Conservation (phyloP, 148 eudicot species). For the Camellia japonica region DNA sequence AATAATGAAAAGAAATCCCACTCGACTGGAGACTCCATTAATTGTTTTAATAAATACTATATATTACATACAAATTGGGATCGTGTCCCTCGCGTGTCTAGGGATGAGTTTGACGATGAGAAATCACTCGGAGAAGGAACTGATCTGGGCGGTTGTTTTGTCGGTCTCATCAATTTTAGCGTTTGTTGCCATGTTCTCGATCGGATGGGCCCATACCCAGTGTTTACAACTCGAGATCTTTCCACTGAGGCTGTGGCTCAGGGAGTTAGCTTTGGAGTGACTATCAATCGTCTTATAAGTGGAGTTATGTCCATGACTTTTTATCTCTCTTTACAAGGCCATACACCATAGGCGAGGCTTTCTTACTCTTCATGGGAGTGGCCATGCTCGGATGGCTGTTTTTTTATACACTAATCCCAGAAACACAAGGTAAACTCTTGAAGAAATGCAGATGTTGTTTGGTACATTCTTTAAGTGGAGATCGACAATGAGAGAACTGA, state of each 20-base stretch:
- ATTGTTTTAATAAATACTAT: too few species aligned
- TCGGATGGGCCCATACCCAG: conserved; percentile 35
- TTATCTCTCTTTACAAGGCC: conserved; percentile 39
- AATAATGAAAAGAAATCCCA: too few species aligned
- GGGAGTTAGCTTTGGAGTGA: conserved; percentile 53
- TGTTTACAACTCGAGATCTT: conserved; percentile 33
- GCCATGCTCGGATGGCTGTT: background rate
- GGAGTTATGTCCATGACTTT: conserved; percentile 52
- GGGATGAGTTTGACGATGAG: conserved; percentile 20
- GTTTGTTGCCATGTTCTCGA: conserved; percentile 26
- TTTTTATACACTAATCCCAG: conserved; percentile 26
- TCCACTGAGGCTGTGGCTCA: conserved; percentile 37
- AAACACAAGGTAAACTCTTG: conserved; percentile 60
- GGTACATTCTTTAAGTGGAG: conserved; percentile 45
- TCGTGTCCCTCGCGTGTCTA: conserved; percentile 8
- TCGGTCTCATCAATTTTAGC: conserved; percentile 6
- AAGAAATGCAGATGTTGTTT: conserved; percentile 56
- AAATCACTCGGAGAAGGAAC: conserved; percentile 5
- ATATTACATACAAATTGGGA: too few species aligned
- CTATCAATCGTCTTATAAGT: conserved; percentile 50
- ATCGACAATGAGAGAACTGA: conserved; percentile 13
- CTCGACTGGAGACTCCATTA: too few species aligned
- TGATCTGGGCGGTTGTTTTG: conserved; percentile 26
- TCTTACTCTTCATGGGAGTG: background rate
- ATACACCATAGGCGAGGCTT: background rate